Percentiles rank a stretch among this genome's conserved stretches.
phyloP scores from a whole-genome alignment of 2,329 filamentous ascomycete genomes.

The Alternaria ethzedia region DNA sequence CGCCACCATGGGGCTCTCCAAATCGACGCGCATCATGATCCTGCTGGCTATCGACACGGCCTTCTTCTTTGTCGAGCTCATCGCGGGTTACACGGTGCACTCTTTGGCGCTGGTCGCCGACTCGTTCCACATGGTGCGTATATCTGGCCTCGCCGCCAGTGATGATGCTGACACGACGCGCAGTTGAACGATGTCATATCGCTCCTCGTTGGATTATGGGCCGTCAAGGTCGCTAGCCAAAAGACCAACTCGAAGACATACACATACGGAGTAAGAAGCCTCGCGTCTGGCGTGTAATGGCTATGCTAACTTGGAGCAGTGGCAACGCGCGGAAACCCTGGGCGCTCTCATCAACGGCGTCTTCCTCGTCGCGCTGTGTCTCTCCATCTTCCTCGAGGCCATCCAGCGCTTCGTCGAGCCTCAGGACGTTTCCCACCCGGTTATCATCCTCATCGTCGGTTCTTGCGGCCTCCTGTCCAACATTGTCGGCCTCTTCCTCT shows the following conservation, averaged over 20 bases:
- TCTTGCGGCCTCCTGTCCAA: constrained; percentile 87
- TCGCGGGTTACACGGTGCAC: constrained; percentile 81
- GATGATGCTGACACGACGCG: constrained; percentile 16
- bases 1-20: constrained; percentile 79
- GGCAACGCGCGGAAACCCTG: constrained; percentile 95
- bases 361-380: constrained; percentile 93
- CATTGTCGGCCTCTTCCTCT: constrained; percentile 83
- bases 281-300: not conserved
- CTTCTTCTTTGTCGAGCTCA: constrained; percentile 91
- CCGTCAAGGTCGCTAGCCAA: constrained; percentile 85
- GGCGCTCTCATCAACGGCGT: constrained; percentile 97
- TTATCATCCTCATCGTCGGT: constrained; percentile 88
- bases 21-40: constrained; percentile 88
- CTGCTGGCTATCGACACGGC: constrained; percentile 87
- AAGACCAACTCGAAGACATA: constrained; percentile 84
- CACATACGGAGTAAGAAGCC: constrained; percentile 80
- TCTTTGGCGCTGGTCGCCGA: constrained; percentile 94
- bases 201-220: constrained; percentile 90
- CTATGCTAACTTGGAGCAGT: constrained; percentile 59
- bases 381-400: constrained; percentile 96
- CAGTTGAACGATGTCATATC: constrained; percentile 97
- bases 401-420: constrained; percentile 91
- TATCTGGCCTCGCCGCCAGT: not conserved
- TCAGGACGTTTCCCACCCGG: constrained; percentile 82
- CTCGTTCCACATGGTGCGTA: constrained; percentile 92